Percentiles rank a stretch among this genome's conserved stretches.
These are phyloP conservation scores for Phlyctochytrium bullatum DNA, from an alignment of 192 early-diverging fungal species.

Conservation along the genomic window DNA sequence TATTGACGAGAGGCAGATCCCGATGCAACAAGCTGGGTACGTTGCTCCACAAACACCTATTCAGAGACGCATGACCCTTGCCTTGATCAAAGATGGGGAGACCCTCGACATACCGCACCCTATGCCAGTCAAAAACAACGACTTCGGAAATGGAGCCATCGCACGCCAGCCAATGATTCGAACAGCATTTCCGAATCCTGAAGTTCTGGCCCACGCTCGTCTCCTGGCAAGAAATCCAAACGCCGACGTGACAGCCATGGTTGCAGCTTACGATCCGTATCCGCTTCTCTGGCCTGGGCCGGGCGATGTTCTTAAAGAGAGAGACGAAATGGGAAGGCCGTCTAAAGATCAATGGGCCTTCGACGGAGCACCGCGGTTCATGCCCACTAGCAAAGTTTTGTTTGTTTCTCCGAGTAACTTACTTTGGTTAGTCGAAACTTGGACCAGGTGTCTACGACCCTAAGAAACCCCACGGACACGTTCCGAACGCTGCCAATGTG, in stretches of 20 bases:
- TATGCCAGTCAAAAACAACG: not conserved
- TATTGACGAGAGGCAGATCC: too few relatives aligned
- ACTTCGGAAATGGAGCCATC: not conserved
- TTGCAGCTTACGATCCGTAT: constrained; percentile 27
- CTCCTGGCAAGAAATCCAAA: constrained; percentile 9
- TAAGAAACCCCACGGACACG: not conserved
- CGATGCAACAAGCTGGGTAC: too few relatives aligned
- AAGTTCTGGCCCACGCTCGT: constrained; percentile 13
- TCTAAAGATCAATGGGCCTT: constrained; percentile 16
- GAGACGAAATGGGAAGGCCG: constrained; percentile 10
- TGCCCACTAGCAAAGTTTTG: not conserved
- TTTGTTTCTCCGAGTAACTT: not conserved
- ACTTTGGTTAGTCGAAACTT: not conserved
- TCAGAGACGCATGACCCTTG: too few relatives aligned
- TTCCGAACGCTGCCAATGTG: not conserved
- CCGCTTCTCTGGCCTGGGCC: constrained; percentile 16
- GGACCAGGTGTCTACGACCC: not conserved
- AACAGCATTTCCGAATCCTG: constrained; percentile 18
- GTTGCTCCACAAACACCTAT: too few relatives aligned
- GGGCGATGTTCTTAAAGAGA: constrained; percentile 7
- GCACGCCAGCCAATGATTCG: too few relatives aligned
- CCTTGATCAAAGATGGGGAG: not conserved
- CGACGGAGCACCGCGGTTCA: not conserved
- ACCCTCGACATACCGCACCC: not conserved
- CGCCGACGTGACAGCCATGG: constrained; percentile 21